A percentile compares a stretch with the other conserved stretches of the same genome.
Evolutionary conservation across 2,329 filamentous ascomycete species (phyloP).

Genomic region (Fusarium subglutinans): DNA sequence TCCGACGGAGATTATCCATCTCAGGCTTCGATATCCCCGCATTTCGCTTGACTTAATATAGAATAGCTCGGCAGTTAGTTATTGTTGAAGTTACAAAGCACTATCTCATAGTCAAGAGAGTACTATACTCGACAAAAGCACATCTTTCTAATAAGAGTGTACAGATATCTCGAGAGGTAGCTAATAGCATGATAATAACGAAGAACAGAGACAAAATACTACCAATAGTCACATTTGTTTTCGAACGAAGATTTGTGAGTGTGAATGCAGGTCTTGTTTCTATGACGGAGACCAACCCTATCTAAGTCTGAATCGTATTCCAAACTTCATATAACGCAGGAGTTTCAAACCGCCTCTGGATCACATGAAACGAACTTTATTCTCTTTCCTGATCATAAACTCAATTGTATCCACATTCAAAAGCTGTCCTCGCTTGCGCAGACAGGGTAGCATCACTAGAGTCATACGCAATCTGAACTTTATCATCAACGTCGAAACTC

Average conservation of each 20-base stretch:
- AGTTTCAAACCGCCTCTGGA: not conserved
- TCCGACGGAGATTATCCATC: not conserved
- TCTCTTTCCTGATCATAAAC: not conserved
- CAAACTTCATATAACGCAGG: not conserved
- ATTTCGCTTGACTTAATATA: not conserved
- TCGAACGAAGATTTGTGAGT: not conserved
- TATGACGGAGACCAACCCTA: not conserved
- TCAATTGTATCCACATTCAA: not conserved
- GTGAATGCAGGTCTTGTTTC: fast-evolving
- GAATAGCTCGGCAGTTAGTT: not conserved
- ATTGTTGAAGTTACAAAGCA: not conserved
- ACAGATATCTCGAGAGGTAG: too few species aligned
- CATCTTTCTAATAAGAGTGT: not conserved
- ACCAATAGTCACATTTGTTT: too few species aligned
- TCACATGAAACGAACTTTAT: not conserved
- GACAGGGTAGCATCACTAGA: not conserved
- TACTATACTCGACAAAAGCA: too few species aligned
- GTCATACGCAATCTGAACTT: not conserved
- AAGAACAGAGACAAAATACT: not conserved
- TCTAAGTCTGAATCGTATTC: too few species aligned
- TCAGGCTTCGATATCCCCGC: not conserved
- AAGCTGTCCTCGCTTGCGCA: too few species aligned
- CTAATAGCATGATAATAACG: too few species aligned
- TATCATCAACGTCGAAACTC: not conserved
- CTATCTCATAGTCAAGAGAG: not conserved